Base-by-base conservation (phyloP, 2,329 filamentous ascomycete genomes). In the Penicillium brevicompactum region DNA sequence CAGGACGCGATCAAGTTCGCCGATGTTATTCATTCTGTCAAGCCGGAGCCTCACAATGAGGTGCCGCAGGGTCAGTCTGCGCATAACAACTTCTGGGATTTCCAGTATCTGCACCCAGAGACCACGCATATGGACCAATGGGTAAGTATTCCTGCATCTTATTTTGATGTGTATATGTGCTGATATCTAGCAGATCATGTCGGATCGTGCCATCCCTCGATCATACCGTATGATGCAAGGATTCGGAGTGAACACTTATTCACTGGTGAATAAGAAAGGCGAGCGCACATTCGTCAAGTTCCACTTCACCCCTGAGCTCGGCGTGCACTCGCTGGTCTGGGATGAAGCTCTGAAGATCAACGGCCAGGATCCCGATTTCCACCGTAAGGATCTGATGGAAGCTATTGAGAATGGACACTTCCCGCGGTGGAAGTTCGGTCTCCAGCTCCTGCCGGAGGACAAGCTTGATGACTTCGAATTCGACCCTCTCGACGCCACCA, bases 401-500 rank as follows among this genome's bases (percentile, higher is more conserved):
- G 89, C 90, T 5, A 93, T 94, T 49, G 85, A 88, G 11, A 85
- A 79, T 14, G 88, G 88, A 6, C 80, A 81, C 0, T 92, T 81
- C 64, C 89, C 90, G 8, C 88, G 86, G 66, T 94, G 89, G 89
- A 88, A 88, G 67, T 90, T 94, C 56, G 89, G 88, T 42, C 86
- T 95, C n/a, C 91, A 95, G 67, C 80, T 87, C 3, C 83, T 94
- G 21, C 83, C 87, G 0, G 90, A 93, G 60, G 81, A 80, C 8
- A 82, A 86, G 46, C 84, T 90, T 68, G 80, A 93, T 58, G 84
- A 90, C 14, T 95, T 93, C 57, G 90, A 93, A 6, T 93, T 94
- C 57, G 91, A 94, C 65, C 87, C 93, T 30, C 82, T 95, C 1
- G 91, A 95, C 62, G 87, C 90, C 1, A 95, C 91, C 37, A 94